Evolutionary conservation across 768 basidiomycete species (phyloP), one percentile per base, ranked within the genome.

Genomic region (Termitomyces sp.): DNA sequence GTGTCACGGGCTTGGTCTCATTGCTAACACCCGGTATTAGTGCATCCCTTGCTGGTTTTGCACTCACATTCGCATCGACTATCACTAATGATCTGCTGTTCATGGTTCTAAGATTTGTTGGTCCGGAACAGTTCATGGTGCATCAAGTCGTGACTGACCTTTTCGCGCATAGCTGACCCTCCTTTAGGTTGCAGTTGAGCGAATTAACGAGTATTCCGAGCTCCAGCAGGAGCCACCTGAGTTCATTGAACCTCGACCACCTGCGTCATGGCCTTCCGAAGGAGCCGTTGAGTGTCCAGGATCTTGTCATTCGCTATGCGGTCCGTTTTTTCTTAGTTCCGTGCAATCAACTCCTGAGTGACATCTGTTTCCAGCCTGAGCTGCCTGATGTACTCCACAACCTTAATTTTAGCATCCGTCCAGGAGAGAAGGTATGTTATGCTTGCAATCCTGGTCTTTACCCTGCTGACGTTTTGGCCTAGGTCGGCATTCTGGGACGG

Each of bases 101-200:
- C 71, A 72, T 87, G 73, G 86, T 83, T 57, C 63, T 90, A 50
- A 82, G 91, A 44, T 93, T 92, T 60, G 92, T 95, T 29, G 84
- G 89, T 19, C 75, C 95, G 19, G 93, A 97, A 66, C 94, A 97
- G 70, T 89, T 89, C 12, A 94, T 97, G 92, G 94, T 91, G 57
- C 58, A 73, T 60, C 8, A 19, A 16, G 21, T 17, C 35, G 17
- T 16, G 12, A 4, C 29, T 40, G 40, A 56, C 31, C 31, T 19
- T 31, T 21, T 9, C 9, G 1, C 7, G 11, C 8, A 19, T 2
- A 4, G 6, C 16, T 49, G 12, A 56, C 54, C 25, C 25, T 42
- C 52, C 10, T 56, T 16, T 53, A 90, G 89, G 89, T 92, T 62
- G 87, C 90, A 32, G 73, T 93, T 35, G 93, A 95, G 69, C 87